Base-by-base conservation (phyloP, 2,329 filamentous ascomycete genomes). In the Hawksworthiomyces lignivorus region DNA sequence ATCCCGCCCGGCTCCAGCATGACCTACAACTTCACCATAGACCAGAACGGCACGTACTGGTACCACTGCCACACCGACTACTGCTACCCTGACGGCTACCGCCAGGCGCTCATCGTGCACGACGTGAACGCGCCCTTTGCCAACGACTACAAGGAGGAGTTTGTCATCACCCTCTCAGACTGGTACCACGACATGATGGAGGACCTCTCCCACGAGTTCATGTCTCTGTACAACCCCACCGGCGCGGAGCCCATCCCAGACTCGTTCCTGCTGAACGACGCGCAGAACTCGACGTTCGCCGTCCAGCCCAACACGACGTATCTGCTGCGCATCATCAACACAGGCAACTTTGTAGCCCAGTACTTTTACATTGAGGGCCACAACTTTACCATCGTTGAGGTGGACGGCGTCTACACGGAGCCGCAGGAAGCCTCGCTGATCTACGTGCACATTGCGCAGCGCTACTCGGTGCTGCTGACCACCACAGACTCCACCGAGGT, bases 251-350 rank as follows among this genome's bases (percentile, higher is more conserved):
- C 82, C 0, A 70, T 87, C 2, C 84, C 84, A 0, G 63, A 87
- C 29, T 68, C 77, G 5, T 76, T 79, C 2, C 67, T 89, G 32
- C 72, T 87, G 58, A 87, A 89, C 53, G 84, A 89, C 48, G 79
- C 76, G 0, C 70, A 73, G 44, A 73, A 82, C 43, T 60, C 78
- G 3, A 72, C 64, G 3, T 61, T 87, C 28, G 51, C 68, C 0
- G 73, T 88, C 4, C 52, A 80, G 50, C 77, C 84, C 0, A 73
- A 75, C 3, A 85, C 77, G 53, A 89, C 80, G 0, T 89, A 89
- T 45, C 64, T 87, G 8, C 71, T 90, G 52, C 80, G 80, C 32
- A 67, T 88, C 45, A 67, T 87, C 51, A 87, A 87, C 52, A 75
- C 87, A 17, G 83, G 79, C 12, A 84, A 82, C 14, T 88, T 87